Base-by-base conservation (phyloP, 371 early-diverging fungal species). In the Umbelopsis sp. region DNA sequence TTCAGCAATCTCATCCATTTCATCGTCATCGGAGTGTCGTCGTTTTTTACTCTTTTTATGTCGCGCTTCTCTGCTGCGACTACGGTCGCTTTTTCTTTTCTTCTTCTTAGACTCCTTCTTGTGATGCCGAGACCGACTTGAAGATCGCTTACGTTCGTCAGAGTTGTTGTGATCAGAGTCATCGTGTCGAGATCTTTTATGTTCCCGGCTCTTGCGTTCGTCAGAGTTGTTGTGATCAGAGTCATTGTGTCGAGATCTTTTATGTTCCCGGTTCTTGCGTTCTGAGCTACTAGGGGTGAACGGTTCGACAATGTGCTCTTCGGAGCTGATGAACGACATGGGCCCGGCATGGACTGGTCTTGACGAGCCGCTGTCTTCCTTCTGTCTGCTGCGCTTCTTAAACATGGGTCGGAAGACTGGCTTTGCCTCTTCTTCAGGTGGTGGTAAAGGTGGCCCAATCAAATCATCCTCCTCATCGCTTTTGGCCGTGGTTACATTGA, bases 361-460 rank as follows among this genome's bases (percentile, higher is more conserved):
- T 44, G 22, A 12, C 57, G 65, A 24, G 37, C 3, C 35, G 20
- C 25, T 24, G 24, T 48, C 32, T n/a, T 76, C 62, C 51, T 66
- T 62, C 51, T 65, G 52, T 65, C 68, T 41, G 14, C 69, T 52
- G 69, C 64, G 62, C 51, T 29, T 72, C 24, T 75, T 77, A 48
- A 84, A 80, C 72, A 86, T 76, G 24, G 85, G 86, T 65, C 80
- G 73, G 51, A 81, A 80, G 7, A 80, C 76, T 32, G 66, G 68
- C 2, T 44, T 63, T 35, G 67, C 62, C 25, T 69, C 44, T 53
- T 70, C 62, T 57, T 53, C 37, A 8, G 79, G 74, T n/a, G 75
- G 74, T 46, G 81, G 81, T 14, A 62, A 70, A 25, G 73, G 65
- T 20, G 82, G 82, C 0, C 83, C 83, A 6, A 82, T 73, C 32